phyloP scores from a whole-genome alignment of 176 grass and related monocot genomes.

The Musa beccarii region DNA sequence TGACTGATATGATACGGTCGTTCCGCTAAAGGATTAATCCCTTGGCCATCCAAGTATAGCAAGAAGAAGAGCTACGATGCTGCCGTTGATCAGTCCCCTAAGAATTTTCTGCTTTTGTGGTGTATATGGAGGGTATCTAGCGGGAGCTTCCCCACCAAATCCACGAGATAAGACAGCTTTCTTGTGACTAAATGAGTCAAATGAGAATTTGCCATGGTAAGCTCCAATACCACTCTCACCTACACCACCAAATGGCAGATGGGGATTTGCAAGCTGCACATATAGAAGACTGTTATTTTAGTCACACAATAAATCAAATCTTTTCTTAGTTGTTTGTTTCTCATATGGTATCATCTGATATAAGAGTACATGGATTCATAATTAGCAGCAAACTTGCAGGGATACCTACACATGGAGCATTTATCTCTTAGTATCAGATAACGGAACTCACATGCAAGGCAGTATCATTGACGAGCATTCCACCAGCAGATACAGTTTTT shows the following conservation, averaged over 20 bases:
- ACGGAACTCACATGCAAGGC: conserved; percentile 49
- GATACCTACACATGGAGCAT: not conserved
- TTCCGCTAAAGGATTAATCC: not conserved
- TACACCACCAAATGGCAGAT: conserved; percentile 78
- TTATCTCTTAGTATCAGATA: too few relatives aligned
- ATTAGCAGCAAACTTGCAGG: not conserved
- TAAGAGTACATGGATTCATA: not conserved
- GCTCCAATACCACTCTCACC: conserved; percentile 71
- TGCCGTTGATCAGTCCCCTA: conserved; percentile 60
- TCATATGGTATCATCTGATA: too few relatives aligned
- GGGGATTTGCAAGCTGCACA: conserved; percentile 47
- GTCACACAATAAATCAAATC: too few relatives aligned
- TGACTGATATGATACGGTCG: not conserved
- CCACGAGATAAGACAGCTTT: conserved; percentile 61
- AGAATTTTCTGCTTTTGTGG: conserved; percentile 59
- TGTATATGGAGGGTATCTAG: conserved; percentile 81
- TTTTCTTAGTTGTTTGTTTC: too few relatives aligned
- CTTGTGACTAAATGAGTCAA: conserved; percentile 77
- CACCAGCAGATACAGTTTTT: conserved; percentile 50
- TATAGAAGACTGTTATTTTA: not conserved
- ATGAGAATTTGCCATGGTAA: conserved; percentile 89
- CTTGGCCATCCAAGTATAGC: conserved; percentile 53
- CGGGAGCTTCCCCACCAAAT: conserved; percentile 39
- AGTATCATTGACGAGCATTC: conserved; percentile 64
- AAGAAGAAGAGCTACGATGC: conserved; percentile 57